phyloP scores from a whole-genome alignment of 495 filamentous ascomycete species.

The Pyronema omphalodes region DNA sequence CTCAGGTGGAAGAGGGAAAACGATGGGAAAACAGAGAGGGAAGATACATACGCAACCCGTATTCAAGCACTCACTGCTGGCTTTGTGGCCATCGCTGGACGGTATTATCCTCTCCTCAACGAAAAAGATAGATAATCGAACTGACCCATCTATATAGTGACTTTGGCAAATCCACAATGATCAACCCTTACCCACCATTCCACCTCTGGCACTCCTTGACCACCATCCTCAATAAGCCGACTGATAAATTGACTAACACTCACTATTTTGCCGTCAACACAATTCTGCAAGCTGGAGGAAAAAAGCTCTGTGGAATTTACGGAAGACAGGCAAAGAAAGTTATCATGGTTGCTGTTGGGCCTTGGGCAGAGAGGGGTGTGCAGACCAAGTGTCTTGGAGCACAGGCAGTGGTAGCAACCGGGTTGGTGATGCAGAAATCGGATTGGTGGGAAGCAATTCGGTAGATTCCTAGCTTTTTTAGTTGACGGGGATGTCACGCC shows the following conservation, averaged over 20 bases:
- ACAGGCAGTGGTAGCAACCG: not conserved
- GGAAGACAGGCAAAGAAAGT: slow-evolving; percentile 33
- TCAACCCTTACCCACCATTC: slow-evolving; percentile 54
- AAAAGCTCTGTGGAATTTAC: slow-evolving; percentile 57
- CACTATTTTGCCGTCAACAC: slow-evolving; percentile 62
- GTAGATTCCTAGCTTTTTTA: too few relatives aligned
- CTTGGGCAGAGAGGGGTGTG: slow-evolving; percentile 12
- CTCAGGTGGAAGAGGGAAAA: slow-evolving; percentile 58
- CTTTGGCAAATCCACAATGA: slow-evolving; percentile 44
- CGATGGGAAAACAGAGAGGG: slow-evolving; percentile 31
- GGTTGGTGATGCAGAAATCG: not conserved
- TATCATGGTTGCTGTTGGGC: slow-evolving; percentile 16
- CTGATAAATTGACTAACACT: slow-evolving; percentile 46
- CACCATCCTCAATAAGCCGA: slow-evolving; percentile 51
- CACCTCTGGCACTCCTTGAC: slow-evolving; percentile 67
- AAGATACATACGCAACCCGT: slow-evolving; percentile 53
- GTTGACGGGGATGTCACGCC: too few relatives aligned
- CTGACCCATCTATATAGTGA: slow-evolving; percentile 41
- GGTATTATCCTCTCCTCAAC: slow-evolving; percentile 7
- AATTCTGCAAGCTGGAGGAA: slow-evolving; percentile 52
- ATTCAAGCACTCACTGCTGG: slow-evolving; percentile 76
- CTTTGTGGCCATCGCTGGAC: slow-evolving; percentile 46
- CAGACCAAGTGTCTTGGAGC: not conserved
- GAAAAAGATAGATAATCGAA: not conserved
- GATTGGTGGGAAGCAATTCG: not conserved